Conservation (phyloP, 1,284 basidiomycete genomes). For the Apiotrichum akiyoshidainum region DNA sequence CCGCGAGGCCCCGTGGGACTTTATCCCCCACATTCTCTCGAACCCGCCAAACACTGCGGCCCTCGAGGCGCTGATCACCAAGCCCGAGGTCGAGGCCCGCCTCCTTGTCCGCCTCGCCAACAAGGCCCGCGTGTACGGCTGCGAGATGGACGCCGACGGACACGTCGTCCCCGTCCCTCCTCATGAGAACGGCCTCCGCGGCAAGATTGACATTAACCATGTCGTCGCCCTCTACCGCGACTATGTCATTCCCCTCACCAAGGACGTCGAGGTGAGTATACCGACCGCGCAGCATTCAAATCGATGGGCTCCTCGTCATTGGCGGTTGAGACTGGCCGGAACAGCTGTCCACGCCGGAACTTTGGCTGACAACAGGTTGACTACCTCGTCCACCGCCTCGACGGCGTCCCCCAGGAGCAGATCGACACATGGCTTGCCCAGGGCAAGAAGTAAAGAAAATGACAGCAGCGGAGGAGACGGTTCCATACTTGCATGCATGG, state of each 20-base stretch:
- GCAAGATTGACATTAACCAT: slow-evolving; percentile 87
- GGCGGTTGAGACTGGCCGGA: no score
- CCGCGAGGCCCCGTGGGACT: slow-evolving; percentile 72
- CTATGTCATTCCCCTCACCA: slow-evolving; percentile 94
- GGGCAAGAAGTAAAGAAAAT: slow-evolving; percentile 13
- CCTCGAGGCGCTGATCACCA: slow-evolving; percentile 84
- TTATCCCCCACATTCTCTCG: slow-evolving; percentile 82
- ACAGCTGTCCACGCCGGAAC: no score
- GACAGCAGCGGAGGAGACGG: no score
- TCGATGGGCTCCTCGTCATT: no score
- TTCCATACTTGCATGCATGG: slow-evolving; percentile 23
- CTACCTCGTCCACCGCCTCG: slow-evolving; percentile 78
- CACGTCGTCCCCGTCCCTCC: slow-evolving; percentile 49
- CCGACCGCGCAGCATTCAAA: no score
- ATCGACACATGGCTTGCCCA: slow-evolving; percentile 62
- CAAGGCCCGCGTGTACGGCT: slow-evolving; percentile 89
- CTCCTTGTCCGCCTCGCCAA: slow-evolving; percentile 81
- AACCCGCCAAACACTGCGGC: slow-evolving; percentile 64
- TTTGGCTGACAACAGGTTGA: slow-evolving; percentile 69
- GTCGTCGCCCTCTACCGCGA: slow-evolving; percentile 90
- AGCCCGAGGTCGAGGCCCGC: slow-evolving; percentile 87
- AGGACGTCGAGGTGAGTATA: slow-evolving; percentile 86
- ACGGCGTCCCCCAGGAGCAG: slow-evolving; percentile 72
- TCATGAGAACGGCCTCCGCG: slow-evolving; percentile 38
- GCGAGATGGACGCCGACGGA: slow-evolving; percentile 76